Evolutionary conservation across 2,329 filamentous ascomycete genomes (phyloP).

Genomic region (Verticillium albo-atrum): DNA sequence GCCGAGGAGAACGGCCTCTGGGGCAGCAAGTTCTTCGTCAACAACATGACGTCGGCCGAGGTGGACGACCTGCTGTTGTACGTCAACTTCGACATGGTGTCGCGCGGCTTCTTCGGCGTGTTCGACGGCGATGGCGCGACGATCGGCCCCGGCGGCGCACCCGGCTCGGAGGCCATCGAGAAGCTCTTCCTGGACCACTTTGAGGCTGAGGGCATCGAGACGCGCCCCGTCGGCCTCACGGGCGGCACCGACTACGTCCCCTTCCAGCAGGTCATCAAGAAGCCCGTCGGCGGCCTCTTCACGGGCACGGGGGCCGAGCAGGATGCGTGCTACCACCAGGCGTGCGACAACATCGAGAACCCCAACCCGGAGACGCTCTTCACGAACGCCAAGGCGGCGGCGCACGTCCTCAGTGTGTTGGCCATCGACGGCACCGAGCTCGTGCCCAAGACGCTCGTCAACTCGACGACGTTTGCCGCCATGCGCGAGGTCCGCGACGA

Average conservation of each 20-base stretch:
- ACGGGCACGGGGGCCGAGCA: slow-evolving; percentile 53
- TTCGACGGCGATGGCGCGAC: slow-evolving; percentile 30
- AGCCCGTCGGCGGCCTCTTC: slow-evolving; percentile 54
- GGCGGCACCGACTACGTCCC: slow-evolving; percentile 58
- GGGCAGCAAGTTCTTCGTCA: slow-evolving; percentile 30
- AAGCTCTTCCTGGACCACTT: slow-evolving; percentile 28
- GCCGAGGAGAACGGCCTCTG: slow-evolving; percentile 38
- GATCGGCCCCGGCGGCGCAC: slow-evolving; percentile 28
- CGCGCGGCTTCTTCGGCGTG: slow-evolving; percentile 27
- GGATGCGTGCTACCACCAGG: slow-evolving; percentile 26
- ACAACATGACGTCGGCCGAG: slow-evolving; percentile 24
- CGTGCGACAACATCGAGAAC: slow-evolving; percentile 33
- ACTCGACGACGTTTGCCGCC: background rate
- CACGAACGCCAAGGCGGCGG: slow-evolving; percentile 21
- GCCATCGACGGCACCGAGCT: slow-evolving; percentile 13
- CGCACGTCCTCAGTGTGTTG: slow-evolving; percentile 6
- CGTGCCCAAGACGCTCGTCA: slow-evolving; percentile 3
- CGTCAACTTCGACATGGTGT: slow-evolving; percentile 38
- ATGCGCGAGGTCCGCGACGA: background rate
- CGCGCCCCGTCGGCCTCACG: slow-evolving; percentile 18
- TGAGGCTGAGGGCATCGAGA: slow-evolving; percentile 23
- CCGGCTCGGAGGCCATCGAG: slow-evolving; percentile 25
- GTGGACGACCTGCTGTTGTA: slow-evolving; percentile 29
- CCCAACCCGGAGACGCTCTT: slow-evolving; percentile 28
- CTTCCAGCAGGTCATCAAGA: slow-evolving; percentile 47